Evolutionary conservation across 495 filamentous ascomycete genomes (phyloP).

Genomic region (Lineolata rhizophorae): DNA sequence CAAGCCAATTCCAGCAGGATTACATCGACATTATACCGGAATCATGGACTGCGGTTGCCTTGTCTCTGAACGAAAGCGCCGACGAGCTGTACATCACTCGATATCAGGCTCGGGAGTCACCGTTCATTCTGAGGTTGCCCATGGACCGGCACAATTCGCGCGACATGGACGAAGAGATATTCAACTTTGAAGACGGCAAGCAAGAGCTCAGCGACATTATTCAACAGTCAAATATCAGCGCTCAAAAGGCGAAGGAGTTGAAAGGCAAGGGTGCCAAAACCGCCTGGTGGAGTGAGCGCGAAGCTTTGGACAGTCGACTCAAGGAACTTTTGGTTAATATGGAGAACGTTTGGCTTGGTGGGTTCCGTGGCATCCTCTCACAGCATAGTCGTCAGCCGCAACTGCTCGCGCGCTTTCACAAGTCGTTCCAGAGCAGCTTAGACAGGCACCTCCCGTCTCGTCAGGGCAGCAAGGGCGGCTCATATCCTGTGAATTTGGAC

Average conservation of each 20-base stretch:
- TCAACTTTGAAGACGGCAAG: conserved; percentile 59
- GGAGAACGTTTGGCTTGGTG: conserved; percentile 84
- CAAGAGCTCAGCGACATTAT: conserved; percentile 69
- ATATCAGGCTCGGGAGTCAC: conserved; percentile 45
- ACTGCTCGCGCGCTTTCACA: conserved; percentile 49
- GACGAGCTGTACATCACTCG: conserved; percentile 70
- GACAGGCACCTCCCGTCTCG: conserved; percentile 79
- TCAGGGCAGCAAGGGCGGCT: conserved; percentile 23
- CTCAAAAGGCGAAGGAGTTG: conserved; percentile 46
- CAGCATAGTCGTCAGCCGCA: conserved; percentile 35
- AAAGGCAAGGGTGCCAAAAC: conserved; percentile 38
- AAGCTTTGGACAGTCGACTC: conserved; percentile 54
- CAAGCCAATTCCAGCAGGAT: conserved; percentile 33
- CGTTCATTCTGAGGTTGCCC: conserved; percentile 70
- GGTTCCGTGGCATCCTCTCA: conserved; percentile 79
- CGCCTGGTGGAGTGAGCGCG: conserved; percentile 75
- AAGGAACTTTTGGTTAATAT: conserved; percentile 63
- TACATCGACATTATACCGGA: conserved; percentile 65
- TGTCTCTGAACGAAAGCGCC: conserved; percentile 56
- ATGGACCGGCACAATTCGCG: conserved; percentile 58
- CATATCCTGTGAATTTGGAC: conserved; percentile 40
- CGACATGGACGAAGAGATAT: conserved; percentile 60
- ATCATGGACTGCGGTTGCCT: conserved; percentile 66
- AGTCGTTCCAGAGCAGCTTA: conserved; percentile 57
- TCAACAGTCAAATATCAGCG: conserved; percentile 50